Conservation (phyloP, 2,329 filamentous ascomycete species). For the Triangularia setosa region DNA sequence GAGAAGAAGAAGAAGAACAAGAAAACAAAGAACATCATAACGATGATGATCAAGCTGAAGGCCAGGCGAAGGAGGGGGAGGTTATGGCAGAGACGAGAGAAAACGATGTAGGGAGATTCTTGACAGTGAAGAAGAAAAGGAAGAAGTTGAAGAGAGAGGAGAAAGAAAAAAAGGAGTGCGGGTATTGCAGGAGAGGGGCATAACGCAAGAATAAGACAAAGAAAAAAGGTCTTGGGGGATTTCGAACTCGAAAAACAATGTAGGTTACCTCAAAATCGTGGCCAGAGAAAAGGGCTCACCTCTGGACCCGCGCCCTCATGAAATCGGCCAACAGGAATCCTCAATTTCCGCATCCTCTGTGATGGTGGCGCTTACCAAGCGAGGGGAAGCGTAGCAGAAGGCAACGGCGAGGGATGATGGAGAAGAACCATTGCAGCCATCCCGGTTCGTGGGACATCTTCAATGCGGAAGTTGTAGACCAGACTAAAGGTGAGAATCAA, state of each 20-base stretch:
- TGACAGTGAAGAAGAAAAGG: not conserved
- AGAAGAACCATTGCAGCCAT: too few relatives aligned
- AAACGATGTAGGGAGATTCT: not conserved
- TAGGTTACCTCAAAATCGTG: not conserved
- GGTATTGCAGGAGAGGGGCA: not conserved
- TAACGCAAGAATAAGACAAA: not conserved
- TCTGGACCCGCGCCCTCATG: not conserved
- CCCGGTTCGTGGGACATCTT: too few relatives aligned
- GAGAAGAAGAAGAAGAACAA: not conserved
- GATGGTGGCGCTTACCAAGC: not conserved
- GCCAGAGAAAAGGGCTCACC: not conserved
- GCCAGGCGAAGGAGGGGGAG: not conserved
- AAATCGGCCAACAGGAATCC: not conserved
- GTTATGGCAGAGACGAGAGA: not conserved
- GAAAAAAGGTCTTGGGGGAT: not conserved
- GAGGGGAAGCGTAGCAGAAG: not conserved
- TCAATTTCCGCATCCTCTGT: not conserved
- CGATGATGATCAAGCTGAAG: not conserved
- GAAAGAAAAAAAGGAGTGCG: not conserved
- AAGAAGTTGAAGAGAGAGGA: not conserved
- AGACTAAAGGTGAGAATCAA: too few relatives aligned
- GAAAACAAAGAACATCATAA: not conserved
- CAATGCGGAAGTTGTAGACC: too few relatives aligned
- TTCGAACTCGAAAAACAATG: not conserved
- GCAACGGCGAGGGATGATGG: too few relatives aligned